Evolutionary conservation across 441 rosid species (phyloP), one percentile per base, ranked within the genome.

Genomic region (Kokia cookei): DNA sequence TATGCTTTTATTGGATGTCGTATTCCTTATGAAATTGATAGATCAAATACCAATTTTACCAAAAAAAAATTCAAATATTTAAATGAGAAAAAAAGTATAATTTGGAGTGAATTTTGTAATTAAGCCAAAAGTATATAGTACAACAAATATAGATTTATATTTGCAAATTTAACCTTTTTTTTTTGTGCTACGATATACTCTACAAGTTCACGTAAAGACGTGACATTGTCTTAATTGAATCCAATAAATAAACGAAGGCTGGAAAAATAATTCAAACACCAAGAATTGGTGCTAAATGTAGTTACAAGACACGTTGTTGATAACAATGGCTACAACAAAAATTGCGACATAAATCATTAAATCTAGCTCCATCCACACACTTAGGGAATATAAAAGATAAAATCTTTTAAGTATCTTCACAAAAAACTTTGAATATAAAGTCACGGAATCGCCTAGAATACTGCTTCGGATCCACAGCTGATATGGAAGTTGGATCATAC

Each of bases 381-480:
- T 57, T 12, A 22, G 24, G 15, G 5, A 57, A 24, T 26, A 6
- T 57, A 4, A 15, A 51, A 51, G 0, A 10, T 45, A 14, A 3
- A 5, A 51, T 22, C 11, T 7, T 22, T 24, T 2, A 58, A 24
- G 62, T 58, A 58, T 88, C 92, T 67, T 86, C 92, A 37, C 83
- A 78, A 22, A 90, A 86, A 57, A 86, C 84, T 75, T 80, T 88
- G 79, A 84, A 88, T 71, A 88, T 82, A 69, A 88, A 90, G 68
- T 90, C 92, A 2, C 90, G 87, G 70, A 90, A 90, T 37, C 94
- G 86, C 76, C 82, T 88, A 0, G 94, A 88, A 63, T 90, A 88
- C 68, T 84, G 86, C 77, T 81, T 86, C 2, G 94, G 94, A 79
- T 90, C 92, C 15, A 86, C 94, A 7, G 94, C 91, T 40, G 94